A percentile compares a stretch with the other conserved stretches of the same genome.
Evolutionary conservation across 163 green algal species (phyloP).

Genomic region (Scenedesmus sp.): DNA sequence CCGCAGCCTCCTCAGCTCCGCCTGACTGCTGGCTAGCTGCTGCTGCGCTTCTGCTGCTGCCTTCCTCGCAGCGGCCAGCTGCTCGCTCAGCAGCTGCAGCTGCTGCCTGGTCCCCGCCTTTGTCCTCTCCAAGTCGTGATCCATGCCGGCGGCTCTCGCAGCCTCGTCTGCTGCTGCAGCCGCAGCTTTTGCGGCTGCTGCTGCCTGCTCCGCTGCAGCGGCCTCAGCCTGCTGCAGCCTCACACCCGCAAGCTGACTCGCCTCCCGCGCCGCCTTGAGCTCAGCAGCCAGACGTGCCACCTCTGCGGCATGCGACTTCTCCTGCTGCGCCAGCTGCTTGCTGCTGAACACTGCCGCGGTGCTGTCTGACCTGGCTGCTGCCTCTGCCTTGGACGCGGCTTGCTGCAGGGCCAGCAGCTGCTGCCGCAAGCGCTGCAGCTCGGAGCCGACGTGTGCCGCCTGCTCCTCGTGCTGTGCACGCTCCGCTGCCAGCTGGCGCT

Average conservation of each 20-base stretch:
- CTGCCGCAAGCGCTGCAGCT: constrained; percentile 46
- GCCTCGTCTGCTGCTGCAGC: constrained; percentile 17
- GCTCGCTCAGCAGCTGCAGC: constrained; percentile 32
- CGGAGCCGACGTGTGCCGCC: not conserved
- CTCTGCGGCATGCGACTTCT: constrained; percentile 25
- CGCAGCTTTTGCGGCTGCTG: constrained; percentile 2
- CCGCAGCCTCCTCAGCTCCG: constrained; percentile 32
- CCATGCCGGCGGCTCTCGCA: not conserved
- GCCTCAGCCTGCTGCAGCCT: constrained; percentile 10
- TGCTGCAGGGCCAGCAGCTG: constrained; percentile 48
- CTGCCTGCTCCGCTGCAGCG: constrained; percentile 1
- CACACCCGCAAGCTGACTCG: not conserved
- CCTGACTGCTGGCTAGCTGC: constrained; percentile 43
- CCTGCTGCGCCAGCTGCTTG: constrained; percentile 37
- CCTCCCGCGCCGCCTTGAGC: constrained; percentile 13
- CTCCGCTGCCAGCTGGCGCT: constrained; percentile 1
- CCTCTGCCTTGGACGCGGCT: constrained; percentile 3
- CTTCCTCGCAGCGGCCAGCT: not conserved
- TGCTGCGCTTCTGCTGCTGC: constrained; percentile 18
- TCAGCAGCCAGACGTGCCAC: not conserved
- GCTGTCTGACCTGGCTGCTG: constrained; percentile 37
- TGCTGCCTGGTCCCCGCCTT: constrained; percentile 1
- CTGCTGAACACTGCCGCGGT: constrained; percentile 21
- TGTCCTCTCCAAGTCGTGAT: not conserved
- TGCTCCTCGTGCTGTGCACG: constrained; percentile 18